Conservation (phyloP, 208 protist species). For the Leishmania guyanensis region DNA sequence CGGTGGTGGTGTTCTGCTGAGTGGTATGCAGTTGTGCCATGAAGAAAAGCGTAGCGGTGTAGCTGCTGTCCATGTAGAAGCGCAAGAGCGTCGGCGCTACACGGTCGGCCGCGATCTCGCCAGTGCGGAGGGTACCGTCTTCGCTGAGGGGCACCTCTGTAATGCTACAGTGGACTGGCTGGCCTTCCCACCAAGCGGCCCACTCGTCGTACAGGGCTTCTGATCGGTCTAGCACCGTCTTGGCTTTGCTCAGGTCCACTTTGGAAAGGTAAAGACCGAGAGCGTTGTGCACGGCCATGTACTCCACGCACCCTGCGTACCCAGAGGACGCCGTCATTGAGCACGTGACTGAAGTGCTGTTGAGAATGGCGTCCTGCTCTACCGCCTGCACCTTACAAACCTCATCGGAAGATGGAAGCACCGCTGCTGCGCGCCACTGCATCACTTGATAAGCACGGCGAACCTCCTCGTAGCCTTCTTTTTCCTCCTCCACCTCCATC, state of each 20-base stretch:
- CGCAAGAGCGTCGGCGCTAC: slow-evolving; percentile 30
- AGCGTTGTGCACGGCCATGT: slow-evolving; percentile 74
- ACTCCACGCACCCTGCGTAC: slow-evolving; percentile 54
- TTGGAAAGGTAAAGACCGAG: slow-evolving; percentile 75
- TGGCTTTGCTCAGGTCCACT: slow-evolving; percentile 40
- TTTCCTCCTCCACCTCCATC: slow-evolving; percentile 80
- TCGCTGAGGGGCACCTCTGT: slow-evolving; percentile 46
- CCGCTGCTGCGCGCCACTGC: slow-evolving; percentile 36
- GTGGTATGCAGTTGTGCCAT: slow-evolving; percentile 81
- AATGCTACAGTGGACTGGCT: slow-evolving; percentile 35
- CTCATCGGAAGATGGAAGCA: slow-evolving; percentile 20
- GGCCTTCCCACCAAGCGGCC: slow-evolving; percentile 47
- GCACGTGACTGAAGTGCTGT: neutral
- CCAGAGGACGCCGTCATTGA: slow-evolving; percentile 6
- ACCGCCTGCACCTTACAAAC: slow-evolving; percentile 29
- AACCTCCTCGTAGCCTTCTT: slow-evolving; percentile 57
- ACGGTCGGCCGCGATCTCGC: slow-evolving; percentile 16
- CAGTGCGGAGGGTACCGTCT: slow-evolving; percentile 44
- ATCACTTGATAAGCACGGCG: slow-evolving; percentile 53
- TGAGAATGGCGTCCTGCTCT: slow-evolving; percentile 49
- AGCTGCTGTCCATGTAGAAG: slow-evolving; percentile 78
- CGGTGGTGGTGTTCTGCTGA: slow-evolving; percentile 43
- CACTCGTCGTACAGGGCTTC: slow-evolving; percentile 68
- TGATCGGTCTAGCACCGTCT: slow-evolving; percentile 55
- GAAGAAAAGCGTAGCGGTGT: slow-evolving; percentile 87